These are phyloP conservation scores for Flaveria robusta DNA, from an alignment of 129 eudicot species.

Conservation along the genomic window DNA sequence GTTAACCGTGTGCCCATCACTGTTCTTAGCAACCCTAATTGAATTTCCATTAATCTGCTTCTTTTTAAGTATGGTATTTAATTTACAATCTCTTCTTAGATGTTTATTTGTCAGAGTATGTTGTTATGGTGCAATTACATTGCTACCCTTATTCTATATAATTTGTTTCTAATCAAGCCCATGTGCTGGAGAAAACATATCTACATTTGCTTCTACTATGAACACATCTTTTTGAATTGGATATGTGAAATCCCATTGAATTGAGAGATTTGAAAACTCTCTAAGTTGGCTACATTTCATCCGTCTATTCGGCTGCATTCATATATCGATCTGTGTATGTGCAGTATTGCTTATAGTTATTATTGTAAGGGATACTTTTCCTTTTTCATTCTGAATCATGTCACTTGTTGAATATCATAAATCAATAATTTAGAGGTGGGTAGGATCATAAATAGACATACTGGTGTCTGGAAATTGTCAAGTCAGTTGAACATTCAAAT, in stretches of 20 bases:
- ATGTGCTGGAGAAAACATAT: conserved; percentile 43
- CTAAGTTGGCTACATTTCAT: conserved; percentile 25
- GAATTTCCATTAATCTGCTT: conserved; percentile 38
- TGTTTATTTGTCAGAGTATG: conserved; percentile 34
- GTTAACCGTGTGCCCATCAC: conserved; percentile 49
- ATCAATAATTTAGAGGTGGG: conserved; percentile 42
- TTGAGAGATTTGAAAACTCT: conserved; percentile 32
- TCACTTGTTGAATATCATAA: conserved; percentile 37
- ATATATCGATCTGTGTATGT: conserved; percentile 28
- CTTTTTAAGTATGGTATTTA: conserved; percentile 47
- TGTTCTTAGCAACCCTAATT: conserved; percentile 44
- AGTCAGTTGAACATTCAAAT: conserved; percentile 24
- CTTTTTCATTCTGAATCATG: conserved; percentile 33
- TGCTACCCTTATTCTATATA: conserved; percentile 35
- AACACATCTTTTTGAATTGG: conserved; percentile 47
- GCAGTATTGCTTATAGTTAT: conserved; percentile 32
- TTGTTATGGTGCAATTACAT: conserved; percentile 41
- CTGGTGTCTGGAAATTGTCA: conserved; percentile 20
- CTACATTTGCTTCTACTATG: conserved; percentile 34
- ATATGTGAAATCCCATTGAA: conserved; percentile 40
- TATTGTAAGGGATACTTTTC: conserved; percentile 38
- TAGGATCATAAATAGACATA: conserved; percentile 40
- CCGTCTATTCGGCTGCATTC: conserved; percentile 24
- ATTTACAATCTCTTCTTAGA: conserved; percentile 28
- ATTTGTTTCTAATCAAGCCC: conserved; percentile 46